Conservation (phyloP, 2,329 filamentous ascomycete species). For the Alternaria triticina region DNA sequence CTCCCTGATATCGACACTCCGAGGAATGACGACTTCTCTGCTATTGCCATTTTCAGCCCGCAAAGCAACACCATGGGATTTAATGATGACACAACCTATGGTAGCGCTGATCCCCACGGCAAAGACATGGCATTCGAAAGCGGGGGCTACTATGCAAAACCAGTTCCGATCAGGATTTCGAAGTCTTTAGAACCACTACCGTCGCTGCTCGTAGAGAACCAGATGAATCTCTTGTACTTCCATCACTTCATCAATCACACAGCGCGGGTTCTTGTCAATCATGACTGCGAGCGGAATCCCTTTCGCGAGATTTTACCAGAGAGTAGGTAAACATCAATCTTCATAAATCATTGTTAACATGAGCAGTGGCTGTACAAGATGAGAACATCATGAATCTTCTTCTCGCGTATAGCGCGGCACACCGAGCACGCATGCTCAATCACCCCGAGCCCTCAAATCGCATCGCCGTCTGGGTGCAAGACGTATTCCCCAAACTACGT, state of each 20-base stretch:
- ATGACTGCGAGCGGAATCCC: slow-evolving; percentile 67
- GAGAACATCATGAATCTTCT: slow-evolving; percentile 77
- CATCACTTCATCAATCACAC: slow-evolving; percentile 82
- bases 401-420: slow-evolving; percentile 83
- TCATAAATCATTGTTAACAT: slow-evolving; percentile 22
- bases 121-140: slow-evolving; percentile 62
- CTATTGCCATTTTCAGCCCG: slow-evolving; percentile 59
- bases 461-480: slow-evolving; percentile 80
- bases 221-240: slow-evolving; percentile 80
- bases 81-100: slow-evolving; percentile 46
- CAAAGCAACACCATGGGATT: slow-evolving; percentile 36
- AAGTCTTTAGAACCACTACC: slow-evolving; percentile 64
- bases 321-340: slow-evolving; percentile 54
- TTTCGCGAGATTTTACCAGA: slow-evolving; percentile 67
- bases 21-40: slow-evolving; percentile 72
- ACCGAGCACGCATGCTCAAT: slow-evolving; percentile 75
- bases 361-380: slow-evolving; percentile 68
- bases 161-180: slow-evolving; percentile 69
- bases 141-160: slow-evolving; percentile 72
- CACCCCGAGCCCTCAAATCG: slow-evolving; percentile 77
- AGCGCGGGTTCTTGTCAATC: slow-evolving; percentile 68
- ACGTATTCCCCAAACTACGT: slow-evolving; percentile 77
- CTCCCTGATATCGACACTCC: slow-evolving; percentile 72
- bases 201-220: slow-evolving; percentile 67
- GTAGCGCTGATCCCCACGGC: slow-evolving; percentile 45